Evolutionary conservation across 345 rosid species (phyloP).

Genomic region (Carallia brachiata): DNA sequence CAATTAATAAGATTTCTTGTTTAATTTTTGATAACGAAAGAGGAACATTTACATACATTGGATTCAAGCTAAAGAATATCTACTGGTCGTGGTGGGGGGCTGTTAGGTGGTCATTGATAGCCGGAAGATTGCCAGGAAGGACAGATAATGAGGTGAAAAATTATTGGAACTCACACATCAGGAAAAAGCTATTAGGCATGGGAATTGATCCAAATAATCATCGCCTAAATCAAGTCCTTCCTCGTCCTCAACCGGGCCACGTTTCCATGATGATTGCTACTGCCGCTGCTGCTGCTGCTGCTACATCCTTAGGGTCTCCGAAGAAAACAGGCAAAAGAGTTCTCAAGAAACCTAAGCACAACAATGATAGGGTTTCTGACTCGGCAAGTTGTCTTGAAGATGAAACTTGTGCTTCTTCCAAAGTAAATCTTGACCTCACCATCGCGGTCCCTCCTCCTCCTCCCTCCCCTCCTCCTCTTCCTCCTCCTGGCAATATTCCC

Average conservation of each 20-base stretch:
- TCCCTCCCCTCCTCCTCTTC: not conserved
- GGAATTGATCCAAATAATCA: slow-evolving; percentile 84
- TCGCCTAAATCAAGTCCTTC: slow-evolving; percentile 35
- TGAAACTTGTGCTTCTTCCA: slow-evolving; percentile 11
- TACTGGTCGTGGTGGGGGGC: not conserved
- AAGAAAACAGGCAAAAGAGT: not conserved
- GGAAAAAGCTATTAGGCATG: slow-evolving; percentile 58
- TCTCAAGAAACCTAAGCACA: not conserved
- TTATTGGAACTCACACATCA: slow-evolving; percentile 45
- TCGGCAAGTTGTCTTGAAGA: slow-evolving; percentile 15
- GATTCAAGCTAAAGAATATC: not conserved
- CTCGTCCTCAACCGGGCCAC: slow-evolving; percentile 15
- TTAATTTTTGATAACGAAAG: no score
- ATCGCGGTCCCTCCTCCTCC: slow-evolving; percentile 15
- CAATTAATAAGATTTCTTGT: not conserved
- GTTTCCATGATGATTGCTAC: not conserved
- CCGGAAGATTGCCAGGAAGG: slow-evolving; percentile 33
- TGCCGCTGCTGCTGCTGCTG: not conserved
- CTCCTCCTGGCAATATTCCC: not conserved
- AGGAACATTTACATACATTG: not conserved
- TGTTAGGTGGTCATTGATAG: slow-evolving; percentile 35
- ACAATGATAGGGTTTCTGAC: slow-evolving; percentile 11
- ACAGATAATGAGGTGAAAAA: slow-evolving; percentile 35
- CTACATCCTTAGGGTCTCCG: not conserved
- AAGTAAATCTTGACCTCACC: slow-evolving; percentile 22